These are phyloP conservation scores for Trypanosoma cruzi DNA, from an alignment of 208 protist genomes.

Conservation along the genomic window DNA sequence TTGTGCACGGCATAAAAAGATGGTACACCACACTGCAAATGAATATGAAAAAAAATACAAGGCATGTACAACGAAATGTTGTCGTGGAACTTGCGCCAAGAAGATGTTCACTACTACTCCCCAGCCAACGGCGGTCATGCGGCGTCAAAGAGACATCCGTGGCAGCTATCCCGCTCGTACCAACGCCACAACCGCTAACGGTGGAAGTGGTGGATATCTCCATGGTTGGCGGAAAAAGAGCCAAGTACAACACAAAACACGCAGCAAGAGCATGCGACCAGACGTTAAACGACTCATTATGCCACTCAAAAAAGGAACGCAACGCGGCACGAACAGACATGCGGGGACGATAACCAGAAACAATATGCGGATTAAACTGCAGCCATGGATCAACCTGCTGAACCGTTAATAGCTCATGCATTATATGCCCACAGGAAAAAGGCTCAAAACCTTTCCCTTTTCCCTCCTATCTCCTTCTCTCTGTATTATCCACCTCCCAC, in stretches of 20 bases:
- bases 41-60: conserved; percentile 49
- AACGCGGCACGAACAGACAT: conserved; percentile 43
- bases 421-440: neutral
- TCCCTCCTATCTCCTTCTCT: no score
- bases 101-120: neutral
- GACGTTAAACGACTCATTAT: conserved; percentile 77
- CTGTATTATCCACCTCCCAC: no score
- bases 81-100: neutral
- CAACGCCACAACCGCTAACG: neutral
- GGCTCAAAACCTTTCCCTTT: neutral
- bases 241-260: conserved; percentile 40
- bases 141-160: neutral
- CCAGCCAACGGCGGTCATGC: neutral
- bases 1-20: conserved; percentile 61
- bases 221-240: conserved; percentile 42
- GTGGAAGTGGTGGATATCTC: conserved; percentile 3
- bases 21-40: conserved; percentile 58
- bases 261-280: conserved; percentile 43
- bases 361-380: conserved; percentile 69
- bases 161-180: neutral
- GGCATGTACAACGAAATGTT: conserved; percentile 19
- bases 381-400: conserved; percentile 61
- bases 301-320: conserved; percentile 45
- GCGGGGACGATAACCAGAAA: conserved; percentile 55
- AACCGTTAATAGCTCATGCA: conserved; percentile 28